These are phyloP conservation scores for Fusarium caatingaense DNA, from an alignment of 2,329 filamentous ascomycete genomes.

Conservation along the genomic window DNA sequence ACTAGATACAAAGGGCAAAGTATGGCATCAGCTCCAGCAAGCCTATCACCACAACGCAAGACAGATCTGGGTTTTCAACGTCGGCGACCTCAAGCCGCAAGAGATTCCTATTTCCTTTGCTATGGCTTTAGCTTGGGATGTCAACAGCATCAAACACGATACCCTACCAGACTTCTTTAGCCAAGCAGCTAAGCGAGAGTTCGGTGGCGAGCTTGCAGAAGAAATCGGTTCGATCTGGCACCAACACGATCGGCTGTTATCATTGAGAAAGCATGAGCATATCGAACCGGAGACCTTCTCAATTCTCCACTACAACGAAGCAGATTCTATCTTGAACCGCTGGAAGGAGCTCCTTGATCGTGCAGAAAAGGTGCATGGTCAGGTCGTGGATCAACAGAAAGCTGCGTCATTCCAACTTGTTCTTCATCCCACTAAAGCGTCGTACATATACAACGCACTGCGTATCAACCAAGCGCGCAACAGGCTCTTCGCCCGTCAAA, in stretches of 20 bases:
- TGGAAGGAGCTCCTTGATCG: constrained; percentile 59
- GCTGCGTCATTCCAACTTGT: constrained; percentile 69
- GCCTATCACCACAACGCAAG: constrained; percentile 61
- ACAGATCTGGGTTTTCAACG: constrained; percentile 71
- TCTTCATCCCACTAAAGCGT: constrained; percentile 67
- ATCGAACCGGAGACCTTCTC: constrained; percentile 67
- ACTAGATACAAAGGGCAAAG: constrained; percentile 43
- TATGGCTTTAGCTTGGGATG: constrained; percentile 68
- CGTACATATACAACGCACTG: constrained; percentile 60
- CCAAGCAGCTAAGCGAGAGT: constrained; percentile 61
- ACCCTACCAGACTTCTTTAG: constrained; percentile 57
- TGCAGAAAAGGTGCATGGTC: constrained; percentile 57
- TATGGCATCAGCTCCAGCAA: constrained; percentile 65
- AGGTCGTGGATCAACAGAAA: constrained; percentile 54
- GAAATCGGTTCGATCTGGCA: constrained; percentile 61
- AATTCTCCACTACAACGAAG: constrained; percentile 68
- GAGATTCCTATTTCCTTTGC: constrained; percentile 67
- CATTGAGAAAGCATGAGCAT: constrained; percentile 68
- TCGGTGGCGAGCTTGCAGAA: constrained; percentile 56
- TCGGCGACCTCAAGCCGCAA: constrained; percentile 70
- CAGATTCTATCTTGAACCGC: constrained; percentile 59
- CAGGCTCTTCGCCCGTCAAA: constrained; percentile 62
- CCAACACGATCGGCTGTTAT: constrained; percentile 58
- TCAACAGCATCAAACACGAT: constrained; percentile 56
- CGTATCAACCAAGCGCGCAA: constrained; percentile 59